Evolutionary conservation across 2,329 filamentous ascomycete genomes (phyloP), one percentile per base, ranked within the genome.

Genomic region (Aureobasidium sp.): DNA sequence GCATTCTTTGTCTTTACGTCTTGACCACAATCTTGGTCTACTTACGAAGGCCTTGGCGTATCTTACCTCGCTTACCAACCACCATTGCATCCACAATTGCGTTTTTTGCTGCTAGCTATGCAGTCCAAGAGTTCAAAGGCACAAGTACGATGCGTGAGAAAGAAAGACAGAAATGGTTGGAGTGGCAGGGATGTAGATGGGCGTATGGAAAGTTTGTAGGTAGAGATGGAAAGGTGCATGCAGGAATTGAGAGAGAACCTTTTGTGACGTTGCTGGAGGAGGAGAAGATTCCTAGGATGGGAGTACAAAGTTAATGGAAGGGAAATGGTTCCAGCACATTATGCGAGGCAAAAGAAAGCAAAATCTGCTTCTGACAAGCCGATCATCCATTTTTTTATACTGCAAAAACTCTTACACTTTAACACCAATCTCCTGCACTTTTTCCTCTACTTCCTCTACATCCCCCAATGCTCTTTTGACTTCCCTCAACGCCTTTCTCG

Each of bases 1-100:
- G 62, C 0, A 77, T 85, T 0, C 64, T 86, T 0, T 65, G 53
- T 0, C 24, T 78, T 0, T 80, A 85, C 47, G 66, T 78, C 0
- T 5, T 79, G 0, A 76, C 79, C 0, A 76, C 78, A 8, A 36
- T 51, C 0, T 36, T 51, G 0, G 3, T 51, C 1, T 51, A 51
- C 3, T 20, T 24, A 12, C 17, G 29, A 5, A 17, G 48, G 12
- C 48, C 48, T 1, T 51, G 48, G 29, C 26, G 46, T 17, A 32
- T 41, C 17, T 6, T 41, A 3, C 17, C 37, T 7, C 37, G 43
- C 3, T 10, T 46, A 34, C 32, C 32, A 9, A 34, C 32, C 6
- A 9, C 7, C 32, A 34, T 34, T 34, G 32, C 32, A 34, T 34
- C 32, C 5, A 34, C 32, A 9, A 10, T 34, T 34, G 32, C 32